phyloP scores from a whole-genome alignment of 306 rosid genomes.

The Prunus padus region DNA sequence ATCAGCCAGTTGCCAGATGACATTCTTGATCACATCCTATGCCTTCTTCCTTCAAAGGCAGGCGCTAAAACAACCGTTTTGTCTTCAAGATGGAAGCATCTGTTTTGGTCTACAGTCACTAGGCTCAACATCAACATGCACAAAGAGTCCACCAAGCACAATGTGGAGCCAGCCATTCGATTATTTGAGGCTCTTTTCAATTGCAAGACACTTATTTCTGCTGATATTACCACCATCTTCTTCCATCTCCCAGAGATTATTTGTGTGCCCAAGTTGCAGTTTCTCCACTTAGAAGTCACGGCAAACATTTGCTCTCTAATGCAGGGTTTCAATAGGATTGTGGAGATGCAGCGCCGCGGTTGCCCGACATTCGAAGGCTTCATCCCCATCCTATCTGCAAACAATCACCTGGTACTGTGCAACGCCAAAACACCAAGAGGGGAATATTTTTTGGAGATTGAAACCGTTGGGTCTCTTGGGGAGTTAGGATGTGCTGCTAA shows the following conservation, averaged over 20 bases:
- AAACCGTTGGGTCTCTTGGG: too few species aligned
- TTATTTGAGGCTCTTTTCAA: neutral
- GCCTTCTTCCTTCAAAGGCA: neutral
- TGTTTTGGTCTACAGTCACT: neutral
- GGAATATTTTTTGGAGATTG: too few species aligned
- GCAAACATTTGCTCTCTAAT: neutral
- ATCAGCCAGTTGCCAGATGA: neutral
- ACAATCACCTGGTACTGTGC: too few species aligned
- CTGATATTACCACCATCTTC: neutral
- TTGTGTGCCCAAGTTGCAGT: neutral
- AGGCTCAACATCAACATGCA: neutral
- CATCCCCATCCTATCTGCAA: too few species aligned
- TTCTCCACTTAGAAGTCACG: neutral
- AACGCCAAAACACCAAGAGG: too few species aligned
- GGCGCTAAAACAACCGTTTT: neutral
- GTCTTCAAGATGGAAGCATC: neutral
- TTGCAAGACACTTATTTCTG: neutral
- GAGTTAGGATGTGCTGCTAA: too few species aligned
- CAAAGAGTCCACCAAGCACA: neutral
- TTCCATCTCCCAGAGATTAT: neutral
- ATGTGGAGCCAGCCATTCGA: neutral
- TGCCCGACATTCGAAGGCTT: too few species aligned
- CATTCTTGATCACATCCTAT: neutral
- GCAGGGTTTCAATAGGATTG: too few species aligned
- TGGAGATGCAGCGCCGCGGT: too few species aligned